Percentiles rank a stretch among this genome's conserved stretches.
These are phyloP conservation scores for Fomitopsis serialis DNA, from an alignment of 768 basidiomycete species.

Conservation along the genomic window DNA sequence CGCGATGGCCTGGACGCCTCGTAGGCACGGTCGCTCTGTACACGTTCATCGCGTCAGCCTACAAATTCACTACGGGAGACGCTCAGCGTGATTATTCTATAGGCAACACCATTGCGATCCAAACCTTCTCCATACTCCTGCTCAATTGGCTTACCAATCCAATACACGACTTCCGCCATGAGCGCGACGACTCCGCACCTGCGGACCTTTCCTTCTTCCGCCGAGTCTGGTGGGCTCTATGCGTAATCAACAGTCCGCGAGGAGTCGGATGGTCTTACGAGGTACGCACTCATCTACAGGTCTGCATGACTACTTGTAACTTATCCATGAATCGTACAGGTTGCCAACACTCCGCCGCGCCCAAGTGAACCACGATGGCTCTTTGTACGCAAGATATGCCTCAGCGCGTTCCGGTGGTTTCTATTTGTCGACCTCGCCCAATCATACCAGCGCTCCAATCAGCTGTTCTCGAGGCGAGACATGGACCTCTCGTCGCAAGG, in stretches of 20 bases:
- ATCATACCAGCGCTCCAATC: constrained; percentile 7
- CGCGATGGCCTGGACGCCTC: neutral
- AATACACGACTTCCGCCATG: constrained; percentile 1
- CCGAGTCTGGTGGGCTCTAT: constrained; percentile 1
- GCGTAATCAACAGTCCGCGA: constrained; percentile 1
- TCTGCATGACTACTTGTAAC: no score
- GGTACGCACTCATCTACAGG: neutral
- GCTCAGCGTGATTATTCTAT: neutral
- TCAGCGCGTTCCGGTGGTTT: neutral
- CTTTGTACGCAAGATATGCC: neutral
- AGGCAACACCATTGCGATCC: neutral
- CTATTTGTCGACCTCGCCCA: constrained; percentile 6
- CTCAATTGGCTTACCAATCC: constrained; percentile 1
- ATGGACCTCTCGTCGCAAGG: constrained; percentile 1
- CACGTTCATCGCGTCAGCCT: neutral
- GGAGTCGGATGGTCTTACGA: constrained; percentile 5
- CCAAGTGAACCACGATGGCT: neutral
- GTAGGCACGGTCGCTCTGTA: neutral
- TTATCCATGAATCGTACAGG: neutral
- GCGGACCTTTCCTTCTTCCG: neutral
- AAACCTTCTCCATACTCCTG: neutral
- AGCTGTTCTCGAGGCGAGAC: neutral
- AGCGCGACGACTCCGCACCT: neutral
- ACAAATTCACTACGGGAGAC: neutral
- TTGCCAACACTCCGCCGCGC: constrained; percentile 4